phyloP scores from a whole-genome alignment of 805 yeast genomes.

The Candida wancherniae region DNA sequence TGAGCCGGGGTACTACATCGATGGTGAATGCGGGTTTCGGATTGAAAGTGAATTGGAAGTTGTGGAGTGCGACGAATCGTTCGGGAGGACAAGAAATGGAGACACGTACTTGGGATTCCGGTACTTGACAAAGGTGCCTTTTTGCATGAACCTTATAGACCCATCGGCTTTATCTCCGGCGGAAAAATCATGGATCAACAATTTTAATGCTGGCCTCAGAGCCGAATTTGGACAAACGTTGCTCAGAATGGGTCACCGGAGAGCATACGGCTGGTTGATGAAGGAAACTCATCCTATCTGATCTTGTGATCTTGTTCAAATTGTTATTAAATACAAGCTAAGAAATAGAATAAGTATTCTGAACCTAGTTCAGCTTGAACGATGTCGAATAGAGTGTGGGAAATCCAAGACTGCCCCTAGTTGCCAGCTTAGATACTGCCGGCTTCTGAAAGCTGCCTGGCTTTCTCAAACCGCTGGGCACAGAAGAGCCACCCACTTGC shows the following conservation, averaged over 20 bases:
- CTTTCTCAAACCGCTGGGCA: constrained; percentile 7
- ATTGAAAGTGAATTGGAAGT: constrained; percentile 78
- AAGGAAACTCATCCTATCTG: constrained; percentile 50
- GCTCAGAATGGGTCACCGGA: constrained; percentile 49
- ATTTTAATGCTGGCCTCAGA: constrained; percentile 30
- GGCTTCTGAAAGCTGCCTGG: constrained; percentile 16
- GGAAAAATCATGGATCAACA: constrained; percentile 38
- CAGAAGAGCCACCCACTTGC: constrained; percentile 5
- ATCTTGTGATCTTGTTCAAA: too few species aligned
- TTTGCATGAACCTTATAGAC: constrained; percentile 34
- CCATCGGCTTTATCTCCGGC: constrained; percentile 21
- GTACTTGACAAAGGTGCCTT: constrained; percentile 42
- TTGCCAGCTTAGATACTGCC: constrained; percentile 6
- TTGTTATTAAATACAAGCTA: too few species aligned
- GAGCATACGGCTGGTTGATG: constrained; percentile 66
- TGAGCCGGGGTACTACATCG: constrained; percentile 93
- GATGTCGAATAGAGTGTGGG: constrained; percentile 17
- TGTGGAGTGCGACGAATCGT: constrained; percentile 39
- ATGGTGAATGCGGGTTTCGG: constrained; percentile 85
- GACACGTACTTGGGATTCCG: constrained; percentile 31
- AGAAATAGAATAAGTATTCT: too few species aligned
- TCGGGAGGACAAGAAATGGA: constrained; percentile 29
- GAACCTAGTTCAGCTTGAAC: constrained; percentile 10
- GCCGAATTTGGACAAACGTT: constrained; percentile 31
- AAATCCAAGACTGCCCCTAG: constrained; percentile 9